Base-by-base conservation (phyloP, 2,329 filamentous ascomycete genomes). In the Ceratocystis harringtonii region DNA sequence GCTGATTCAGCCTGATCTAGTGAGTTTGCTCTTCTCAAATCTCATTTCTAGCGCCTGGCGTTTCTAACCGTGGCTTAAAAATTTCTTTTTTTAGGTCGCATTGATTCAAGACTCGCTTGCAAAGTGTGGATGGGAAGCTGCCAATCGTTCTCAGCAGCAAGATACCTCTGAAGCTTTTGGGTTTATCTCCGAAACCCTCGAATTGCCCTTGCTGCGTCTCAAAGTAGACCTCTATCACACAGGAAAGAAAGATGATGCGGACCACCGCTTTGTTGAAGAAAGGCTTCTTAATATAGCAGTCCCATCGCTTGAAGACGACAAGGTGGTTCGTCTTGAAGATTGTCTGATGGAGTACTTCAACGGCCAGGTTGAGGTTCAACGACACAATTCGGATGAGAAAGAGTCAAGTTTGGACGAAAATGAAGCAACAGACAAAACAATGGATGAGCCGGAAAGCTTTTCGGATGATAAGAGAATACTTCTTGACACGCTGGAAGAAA, bases 291-390 rank as follows among this genome's bases (percentile, higher is more conserved):
- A 97, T 71, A 84, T 99, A 50, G 92, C 91, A 0, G 89, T 99
- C n/a, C 89, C 90, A 0, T 80, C 86, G 0, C 86, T 89, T 62
- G 81, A 85, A 5, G 84, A 88, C 58, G 86, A 85, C 28, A 84
- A 84, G 67, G 80, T 81, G 2, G 81, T 96, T 68, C 91, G 87
- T 32, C 77, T 99, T 22, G 94, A 97, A 74, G 89, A 95, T 69
- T 97, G 92, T 70, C 76, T 99, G 19, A 92, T 96, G 73, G 86
- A 88, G 64, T 97, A 96, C 72, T 97, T 97, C 80, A 96, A 97
- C 75, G 92, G 92, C 66, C 83, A 85, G 65, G 90, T 99, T 64
- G 91, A 96, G 71, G 91, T 99, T 2, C 86, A 67, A 44, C 41
- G 66, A 48, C 48, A 65, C 30, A 41, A 62, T n/a, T 19, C 61